Conservation (phyloP, 441 rosid genomes). For the Manihot esculenta region DNA sequence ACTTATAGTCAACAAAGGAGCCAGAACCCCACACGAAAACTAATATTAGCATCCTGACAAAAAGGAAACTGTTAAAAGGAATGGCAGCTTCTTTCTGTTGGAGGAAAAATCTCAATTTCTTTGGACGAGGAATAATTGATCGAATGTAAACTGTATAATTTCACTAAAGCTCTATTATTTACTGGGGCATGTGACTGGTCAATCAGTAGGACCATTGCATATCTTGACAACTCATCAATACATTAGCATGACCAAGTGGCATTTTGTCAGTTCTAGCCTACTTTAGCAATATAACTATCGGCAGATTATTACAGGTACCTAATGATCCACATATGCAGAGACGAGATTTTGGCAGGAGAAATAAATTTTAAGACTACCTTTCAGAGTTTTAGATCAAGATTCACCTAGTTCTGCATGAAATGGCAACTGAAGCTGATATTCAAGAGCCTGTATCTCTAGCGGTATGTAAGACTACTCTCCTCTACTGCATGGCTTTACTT, state of each 20-base stretch:
- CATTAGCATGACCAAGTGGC: conserved; percentile 42
- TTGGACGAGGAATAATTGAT: conserved; percentile 16
- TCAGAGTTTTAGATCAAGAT: conserved; percentile 26
- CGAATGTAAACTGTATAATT: conserved; percentile 12
- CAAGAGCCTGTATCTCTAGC: conserved; percentile 36
- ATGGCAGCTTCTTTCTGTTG: conserved; percentile 25
- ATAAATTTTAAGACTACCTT: not conserved
- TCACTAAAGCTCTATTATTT: conserved; percentile 17
- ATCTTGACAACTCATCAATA: conserved; percentile 50
- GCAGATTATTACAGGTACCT: conserved; percentile 28
- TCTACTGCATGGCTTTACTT: conserved; percentile 7
- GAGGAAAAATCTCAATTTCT: conserved; percentile 21
- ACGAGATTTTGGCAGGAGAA: conserved; percentile 20
- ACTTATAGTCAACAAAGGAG: conserved; percentile 8
- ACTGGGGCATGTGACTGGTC: conserved; percentile 34
- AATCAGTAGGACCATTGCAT: conserved; percentile 42
- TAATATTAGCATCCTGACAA: conserved; percentile 25
- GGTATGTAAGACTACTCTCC: conserved; percentile 36
- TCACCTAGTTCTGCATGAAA: conserved; percentile 34
- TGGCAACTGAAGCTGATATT: conserved; percentile 58
- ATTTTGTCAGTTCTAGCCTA: conserved; percentile 45
- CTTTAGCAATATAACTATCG: conserved; percentile 35
- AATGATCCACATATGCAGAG: conserved; percentile 30
- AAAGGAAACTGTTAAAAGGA: conserved; percentile 27
- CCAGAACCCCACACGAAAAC: conserved; percentile 28